Conservation (phyloP, 176 grass and related monocot genomes). For the Hordeum vulgare region DNA sequence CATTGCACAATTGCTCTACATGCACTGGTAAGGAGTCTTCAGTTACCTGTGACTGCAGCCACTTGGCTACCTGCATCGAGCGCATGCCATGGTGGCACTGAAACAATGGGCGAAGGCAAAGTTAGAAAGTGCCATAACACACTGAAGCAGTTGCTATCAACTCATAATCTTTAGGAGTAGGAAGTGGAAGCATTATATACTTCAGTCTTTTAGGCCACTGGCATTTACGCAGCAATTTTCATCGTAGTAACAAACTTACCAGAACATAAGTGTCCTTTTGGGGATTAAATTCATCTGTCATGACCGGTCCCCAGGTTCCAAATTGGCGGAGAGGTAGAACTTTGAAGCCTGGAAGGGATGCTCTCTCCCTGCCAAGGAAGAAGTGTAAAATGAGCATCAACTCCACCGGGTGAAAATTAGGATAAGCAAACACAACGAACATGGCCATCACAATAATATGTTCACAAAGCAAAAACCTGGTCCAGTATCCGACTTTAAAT, state of each 20-base stretch:
- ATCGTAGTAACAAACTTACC: slow-evolving; percentile 25
- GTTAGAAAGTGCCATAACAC: not conserved
- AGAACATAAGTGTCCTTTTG: slow-evolving; percentile 93
- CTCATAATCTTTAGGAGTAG: not conserved
- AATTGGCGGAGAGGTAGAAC: slow-evolving; percentile 81
- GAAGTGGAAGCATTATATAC: not conserved
- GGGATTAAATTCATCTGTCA: slow-evolving; percentile 92
- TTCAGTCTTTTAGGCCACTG: not conserved
- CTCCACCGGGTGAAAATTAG: not conserved
- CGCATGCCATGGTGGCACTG: slow-evolving; percentile 94
- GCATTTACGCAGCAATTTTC: not conserved
- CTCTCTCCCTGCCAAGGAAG: slow-evolving; percentile 55
- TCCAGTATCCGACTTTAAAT: not conserved
- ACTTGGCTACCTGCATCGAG: slow-evolving; percentile 91
- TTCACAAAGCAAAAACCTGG: not conserved
- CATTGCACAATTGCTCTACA: not conserved
- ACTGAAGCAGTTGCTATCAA: not conserved
- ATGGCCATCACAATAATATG: not conserved
- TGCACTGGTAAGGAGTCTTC: not conserved
- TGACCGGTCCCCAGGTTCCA: slow-evolving; percentile 90
- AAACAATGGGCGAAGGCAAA: not conserved
- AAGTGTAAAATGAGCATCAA: slow-evolving; percentile 20
- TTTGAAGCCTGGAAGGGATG: slow-evolving; percentile 86
- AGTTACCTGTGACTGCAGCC: slow-evolving; percentile 90
- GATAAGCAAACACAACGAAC: not conserved